Evolutionary conservation across 495 filamentous ascomycete genomes (phyloP).

Genomic region (Immersiella caudata): DNA sequence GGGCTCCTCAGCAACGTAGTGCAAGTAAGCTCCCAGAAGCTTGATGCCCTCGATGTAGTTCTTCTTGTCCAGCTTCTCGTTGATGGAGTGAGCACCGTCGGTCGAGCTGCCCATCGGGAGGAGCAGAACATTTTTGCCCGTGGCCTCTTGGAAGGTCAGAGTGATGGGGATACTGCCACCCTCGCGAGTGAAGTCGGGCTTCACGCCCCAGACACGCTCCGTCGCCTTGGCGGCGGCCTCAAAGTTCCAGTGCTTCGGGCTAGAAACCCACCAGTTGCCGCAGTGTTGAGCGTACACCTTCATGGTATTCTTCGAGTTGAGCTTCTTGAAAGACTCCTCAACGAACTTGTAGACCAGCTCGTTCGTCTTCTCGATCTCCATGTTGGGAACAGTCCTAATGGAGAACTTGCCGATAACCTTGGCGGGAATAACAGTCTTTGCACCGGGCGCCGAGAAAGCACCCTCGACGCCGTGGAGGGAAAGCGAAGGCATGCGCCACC

Average conservation of each 20-base stretch:
- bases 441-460: slow-evolving; percentile 88
- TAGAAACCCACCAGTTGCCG: slow-evolving; percentile 98
- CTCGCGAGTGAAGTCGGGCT: slow-evolving; percentile 95
- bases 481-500: slow-evolving; percentile 91
- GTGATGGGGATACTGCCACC: slow-evolving; percentile 97
- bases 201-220: slow-evolving; percentile 84
- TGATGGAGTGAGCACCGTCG: slow-evolving; percentile 94
- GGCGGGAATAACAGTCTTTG: slow-evolving; percentile 98
- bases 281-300: slow-evolving; percentile 80
- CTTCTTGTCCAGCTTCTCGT: slow-evolving; percentile 94
- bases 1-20: slow-evolving; percentile 93
- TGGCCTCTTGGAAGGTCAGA: slow-evolving; percentile 94
- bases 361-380: slow-evolving; percentile 90
- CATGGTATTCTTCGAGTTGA: slow-evolving; percentile 87
- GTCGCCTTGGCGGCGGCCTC: slow-evolving; percentile 88
- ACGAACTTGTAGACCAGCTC: slow-evolving; percentile 79
- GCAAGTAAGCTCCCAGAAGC: slow-evolving; percentile 89
- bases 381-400: slow-evolving; percentile 94
- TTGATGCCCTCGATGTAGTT: slow-evolving; percentile 99
- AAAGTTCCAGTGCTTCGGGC: slow-evolving; percentile 98
- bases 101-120: slow-evolving; percentile 96
- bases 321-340: slow-evolving; percentile 74
- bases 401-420: slow-evolving; percentile 98
- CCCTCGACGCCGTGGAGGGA: slow-evolving; percentile 97
- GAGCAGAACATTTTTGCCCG: slow-evolving; percentile 96